Percentiles rank a stretch among this genome's conserved stretches.
Conservation (phyloP, 1,139 yeast genomes). For the Candida glucosophila region DNA sequence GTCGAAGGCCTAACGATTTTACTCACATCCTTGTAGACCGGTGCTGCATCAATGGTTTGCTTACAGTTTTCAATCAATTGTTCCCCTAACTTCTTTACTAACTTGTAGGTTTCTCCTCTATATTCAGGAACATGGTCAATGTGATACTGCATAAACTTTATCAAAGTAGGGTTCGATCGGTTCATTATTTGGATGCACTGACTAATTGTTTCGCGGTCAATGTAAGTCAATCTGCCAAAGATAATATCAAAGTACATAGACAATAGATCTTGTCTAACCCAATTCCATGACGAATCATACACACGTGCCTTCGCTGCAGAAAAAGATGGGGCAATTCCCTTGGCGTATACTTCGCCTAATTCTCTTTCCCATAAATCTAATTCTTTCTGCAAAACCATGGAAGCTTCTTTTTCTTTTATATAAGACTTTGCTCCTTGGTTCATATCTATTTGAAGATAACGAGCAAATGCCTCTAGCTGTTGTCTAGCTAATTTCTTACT, state of each 20-base stretch:
- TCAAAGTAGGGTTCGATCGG: conserved; percentile 88
- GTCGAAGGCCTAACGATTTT: conserved; percentile 96
- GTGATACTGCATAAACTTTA: conserved; percentile 96
- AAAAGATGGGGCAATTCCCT: conserved; percentile 85
- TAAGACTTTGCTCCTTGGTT: conserved; percentile 84
- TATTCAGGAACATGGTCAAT: conserved; percentile 85
- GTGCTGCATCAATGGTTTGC: conserved; percentile 72
- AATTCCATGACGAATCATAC: conserved; percentile 97
- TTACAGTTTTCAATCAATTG: conserved; percentile 93
- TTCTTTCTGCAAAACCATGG: conserved; percentile 75
- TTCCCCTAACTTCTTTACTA: conserved; percentile 84
- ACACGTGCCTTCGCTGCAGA: conserved; percentile 90
- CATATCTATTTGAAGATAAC: conserved; percentile 87
- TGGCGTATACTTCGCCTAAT: conserved; percentile 91
- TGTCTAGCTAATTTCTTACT: conserved; percentile 85
- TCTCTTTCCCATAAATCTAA: conserved; percentile 90
- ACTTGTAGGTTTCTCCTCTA: conserved; percentile 81
- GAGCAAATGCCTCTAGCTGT: conserved; percentile 90
- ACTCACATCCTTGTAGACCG: conserved; percentile 91
- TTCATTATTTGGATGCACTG: conserved; percentile 98
- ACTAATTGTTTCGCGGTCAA: conserved; percentile 92
- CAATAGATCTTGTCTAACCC: conserved; percentile 97
- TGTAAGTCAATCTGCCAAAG: conserved; percentile 82
- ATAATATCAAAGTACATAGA: conserved; percentile 92
- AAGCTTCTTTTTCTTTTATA: conserved; percentile 82